Evolutionary conservation across 441 rosid genomes (phyloP).

Genomic region (Erodium moschatum): DNA sequence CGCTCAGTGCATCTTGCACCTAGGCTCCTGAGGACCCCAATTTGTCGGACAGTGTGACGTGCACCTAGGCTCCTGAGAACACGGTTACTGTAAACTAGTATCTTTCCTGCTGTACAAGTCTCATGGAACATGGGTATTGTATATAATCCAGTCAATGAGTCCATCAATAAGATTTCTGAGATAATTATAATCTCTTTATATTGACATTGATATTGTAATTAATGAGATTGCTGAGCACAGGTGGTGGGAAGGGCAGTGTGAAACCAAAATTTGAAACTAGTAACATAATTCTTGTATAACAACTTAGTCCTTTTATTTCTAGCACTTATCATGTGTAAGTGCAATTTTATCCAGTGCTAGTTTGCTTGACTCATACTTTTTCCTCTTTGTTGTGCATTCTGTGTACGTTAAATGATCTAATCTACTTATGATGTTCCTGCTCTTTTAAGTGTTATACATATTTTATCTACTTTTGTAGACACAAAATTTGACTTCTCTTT

Average conservation of each 20-base stretch:
- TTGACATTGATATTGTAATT: background rate
- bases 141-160: background rate
- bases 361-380: background rate
- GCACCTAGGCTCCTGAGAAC: no score
- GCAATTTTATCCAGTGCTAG: background rate
- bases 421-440: background rate
- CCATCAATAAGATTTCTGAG: background rate
- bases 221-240: no score
- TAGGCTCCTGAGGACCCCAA: no score
- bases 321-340: background rate
- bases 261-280: no score
- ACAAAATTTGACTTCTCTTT: background rate
- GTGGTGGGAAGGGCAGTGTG: no score
- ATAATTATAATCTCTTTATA: background rate
- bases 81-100: background rate
- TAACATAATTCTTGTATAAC: background rate
- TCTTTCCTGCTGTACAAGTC: background rate
- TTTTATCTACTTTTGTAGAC: background rate
- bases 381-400: background rate
- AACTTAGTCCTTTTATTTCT: background rate
- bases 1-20: no score
- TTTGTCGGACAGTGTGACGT: no score
- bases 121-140: background rate
- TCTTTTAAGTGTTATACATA: background rate
- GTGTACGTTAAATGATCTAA: background rate